A percentile compares a stretch with the other conserved stretches of the same genome.
Evolutionary conservation across 2,329 filamentous ascomycete species (phyloP).

Genomic region (Trichoderma semiorbis): DNA sequence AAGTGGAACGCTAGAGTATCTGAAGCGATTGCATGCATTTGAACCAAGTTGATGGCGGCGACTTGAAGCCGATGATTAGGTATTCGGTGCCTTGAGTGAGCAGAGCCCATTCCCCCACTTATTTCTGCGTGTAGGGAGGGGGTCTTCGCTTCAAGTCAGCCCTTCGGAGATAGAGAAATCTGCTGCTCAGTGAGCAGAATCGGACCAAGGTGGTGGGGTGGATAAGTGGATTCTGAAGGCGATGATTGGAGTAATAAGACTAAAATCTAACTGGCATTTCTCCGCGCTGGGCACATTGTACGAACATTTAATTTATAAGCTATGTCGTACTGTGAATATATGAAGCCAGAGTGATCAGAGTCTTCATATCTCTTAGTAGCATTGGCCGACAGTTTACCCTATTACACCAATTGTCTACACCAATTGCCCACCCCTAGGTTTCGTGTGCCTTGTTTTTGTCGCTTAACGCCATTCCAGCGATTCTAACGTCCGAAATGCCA

Average conservation of each 20-base stretch:
- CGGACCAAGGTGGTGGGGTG: not conserved
- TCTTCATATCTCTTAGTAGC: not conserved
- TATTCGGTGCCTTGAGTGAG: too few species aligned
- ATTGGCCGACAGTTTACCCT: not conserved
- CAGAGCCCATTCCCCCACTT: too few species aligned
- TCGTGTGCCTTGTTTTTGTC: not conserved
- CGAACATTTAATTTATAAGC: not conserved
- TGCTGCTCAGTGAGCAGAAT: too few species aligned
- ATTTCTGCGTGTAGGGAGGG: too few species aligned
- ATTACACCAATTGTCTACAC: not conserved
- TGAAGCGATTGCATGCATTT: too few species aligned
- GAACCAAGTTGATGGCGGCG: too few species aligned
- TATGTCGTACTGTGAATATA: not conserved
- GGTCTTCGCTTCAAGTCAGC: too few species aligned
- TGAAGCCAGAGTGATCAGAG: not conserved
- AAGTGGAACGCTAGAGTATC: too few species aligned
- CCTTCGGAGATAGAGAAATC: too few species aligned
- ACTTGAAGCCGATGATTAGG: too few species aligned
- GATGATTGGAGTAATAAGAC: not conserved
- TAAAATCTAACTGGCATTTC: not conserved
- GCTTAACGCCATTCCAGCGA: not conserved
- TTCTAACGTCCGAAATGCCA: not conserved
- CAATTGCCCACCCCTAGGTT: not conserved
- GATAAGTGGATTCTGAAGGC: not conserved
- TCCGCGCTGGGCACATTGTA: too few species aligned